Percentiles rank a stretch among this genome's conserved stretches.
Conservation (phyloP, 2,329 filamentous ascomycete species). For the Salinomyces thailandicus region DNA sequence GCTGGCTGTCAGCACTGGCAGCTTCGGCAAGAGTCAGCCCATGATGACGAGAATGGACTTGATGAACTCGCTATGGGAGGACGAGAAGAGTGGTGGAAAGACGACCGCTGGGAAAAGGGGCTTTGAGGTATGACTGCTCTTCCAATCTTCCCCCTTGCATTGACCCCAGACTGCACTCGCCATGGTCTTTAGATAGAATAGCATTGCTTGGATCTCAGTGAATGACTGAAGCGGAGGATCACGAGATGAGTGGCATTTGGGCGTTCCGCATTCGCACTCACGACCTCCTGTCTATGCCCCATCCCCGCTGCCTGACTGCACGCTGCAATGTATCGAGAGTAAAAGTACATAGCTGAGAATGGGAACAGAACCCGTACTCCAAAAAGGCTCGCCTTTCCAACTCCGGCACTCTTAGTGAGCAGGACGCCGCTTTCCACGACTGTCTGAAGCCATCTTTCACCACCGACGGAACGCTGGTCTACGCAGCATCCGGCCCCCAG, state of each 20-base stretch:
- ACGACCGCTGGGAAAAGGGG: conserved; percentile 11
- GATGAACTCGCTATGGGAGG: conserved; percentile 87
- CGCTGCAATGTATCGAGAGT: too few relatives aligned
- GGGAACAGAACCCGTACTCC: conserved; percentile 22
- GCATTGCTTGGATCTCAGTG: conserved; percentile 6
- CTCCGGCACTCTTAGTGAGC: conserved; percentile 52
- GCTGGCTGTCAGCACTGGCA: conserved; percentile 6
- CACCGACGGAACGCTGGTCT: conserved; percentile 60
- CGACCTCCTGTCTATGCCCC: not conserved
- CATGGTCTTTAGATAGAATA: not conserved
- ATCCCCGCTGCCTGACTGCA: not conserved
- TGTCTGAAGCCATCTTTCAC: conserved; percentile 73
- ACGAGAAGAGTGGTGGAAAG: conserved; percentile 46
- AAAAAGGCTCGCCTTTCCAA: conserved; percentile 29
- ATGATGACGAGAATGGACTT: conserved; percentile 87
- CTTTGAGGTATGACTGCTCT: conserved; percentile 66
- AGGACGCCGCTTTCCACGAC: conserved; percentile 59
- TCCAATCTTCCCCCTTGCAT: not conserved
- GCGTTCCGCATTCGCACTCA: conserved; percentile 7
- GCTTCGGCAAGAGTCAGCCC: conserved; percentile 38
- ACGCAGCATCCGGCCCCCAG: conserved; percentile 40
- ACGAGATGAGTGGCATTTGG: conserved; percentile 4
- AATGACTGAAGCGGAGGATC: conserved; percentile 16
- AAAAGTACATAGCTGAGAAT: conserved; percentile 27
- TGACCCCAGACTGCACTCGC: not conserved